Evolutionary conservation across 2,329 filamentous ascomycete species (phyloP).

Genomic region (Pyricularia grisea): DNA sequence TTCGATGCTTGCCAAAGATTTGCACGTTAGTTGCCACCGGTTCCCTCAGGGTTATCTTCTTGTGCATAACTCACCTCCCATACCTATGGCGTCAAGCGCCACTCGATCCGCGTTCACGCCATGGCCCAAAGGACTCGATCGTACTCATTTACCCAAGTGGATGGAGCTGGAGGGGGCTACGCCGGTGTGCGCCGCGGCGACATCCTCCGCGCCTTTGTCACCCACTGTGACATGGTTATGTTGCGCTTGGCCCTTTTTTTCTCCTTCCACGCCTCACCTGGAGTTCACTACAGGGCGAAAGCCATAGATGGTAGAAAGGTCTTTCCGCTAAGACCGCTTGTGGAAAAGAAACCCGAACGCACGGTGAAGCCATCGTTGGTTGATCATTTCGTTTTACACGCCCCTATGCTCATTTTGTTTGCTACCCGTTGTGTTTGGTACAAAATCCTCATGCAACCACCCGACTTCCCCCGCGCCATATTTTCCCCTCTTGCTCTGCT

Average conservation of each 20-base stretch:
- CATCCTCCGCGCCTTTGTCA: background rate
- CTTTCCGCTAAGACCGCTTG: background rate
- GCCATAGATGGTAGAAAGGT: background rate
- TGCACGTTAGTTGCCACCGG: background rate
- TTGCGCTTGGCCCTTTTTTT: background rate
- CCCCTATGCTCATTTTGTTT: background rate
- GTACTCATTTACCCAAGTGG: background rate
- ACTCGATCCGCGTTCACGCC: background rate
- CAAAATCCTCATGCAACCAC: constrained; percentile 1
- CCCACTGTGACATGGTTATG: background rate
- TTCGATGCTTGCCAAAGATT: background rate
- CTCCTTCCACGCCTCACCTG: background rate
- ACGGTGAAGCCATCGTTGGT: background rate
- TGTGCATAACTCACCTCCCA: background rate
- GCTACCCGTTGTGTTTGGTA: background rate
- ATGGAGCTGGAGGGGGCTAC: background rate
- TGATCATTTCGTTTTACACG: background rate
- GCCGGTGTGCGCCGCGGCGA: background rate
- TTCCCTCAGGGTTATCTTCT: background rate
- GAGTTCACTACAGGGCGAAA: background rate
- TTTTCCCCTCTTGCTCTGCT: background rate
- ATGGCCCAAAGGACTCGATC: background rate
- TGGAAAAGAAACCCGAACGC: background rate
- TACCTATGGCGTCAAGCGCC: background rate
- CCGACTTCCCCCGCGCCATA: background rate